Evolutionary conservation across 257 asterid species (phyloP), one percentile per base, ranked within the genome.

Genomic region (Solanum raphanifolium): DNA sequence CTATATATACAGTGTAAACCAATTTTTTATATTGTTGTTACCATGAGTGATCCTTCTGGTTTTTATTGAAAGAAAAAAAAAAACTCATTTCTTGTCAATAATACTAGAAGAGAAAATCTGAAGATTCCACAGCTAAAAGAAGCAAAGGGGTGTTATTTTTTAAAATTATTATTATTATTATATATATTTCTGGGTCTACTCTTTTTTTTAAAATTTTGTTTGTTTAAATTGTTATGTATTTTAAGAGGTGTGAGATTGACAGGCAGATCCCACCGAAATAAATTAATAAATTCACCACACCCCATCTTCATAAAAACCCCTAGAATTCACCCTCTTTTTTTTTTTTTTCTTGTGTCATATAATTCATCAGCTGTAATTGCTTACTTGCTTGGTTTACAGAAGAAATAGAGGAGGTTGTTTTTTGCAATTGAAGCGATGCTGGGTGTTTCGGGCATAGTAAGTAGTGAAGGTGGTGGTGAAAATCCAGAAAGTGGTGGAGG

Each of bases 221-320:
- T 25, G 72, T 65, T 36, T 1, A 5, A 36, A 13, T 68, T 55
- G 74, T 62, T 3, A 29, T 4, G 74, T 87, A 79, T 41, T 29
- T 87, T 89, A 60, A 43, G 81, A 84, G 87, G 93, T 60, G 94
- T 93, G 98, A 96, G 94, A 93, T 94, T 89, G 98, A 95, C 97
- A 97, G 98, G 91, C 92, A 92, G 98, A 95, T 95, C 98, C 98
- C 96, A 95, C 97, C 96, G 90, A 92, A 93, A 94, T 93, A 92
- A 93, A 94, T 93, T 89, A 91, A 93, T 93, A 90, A 95, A 94
- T 97, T 97, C 94, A 95, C 99, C 98, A 89, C 97, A 88, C 83
- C 88, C 87, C 90, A 90, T 92, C 97, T 92, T 94, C 91, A 94
- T 95, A 94, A 92, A 92, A 92, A 13, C 60, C 94, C 93, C 96